Evolutionary conservation across 805 yeast species (phyloP).

Genomic region (Candida anglica): DNA sequence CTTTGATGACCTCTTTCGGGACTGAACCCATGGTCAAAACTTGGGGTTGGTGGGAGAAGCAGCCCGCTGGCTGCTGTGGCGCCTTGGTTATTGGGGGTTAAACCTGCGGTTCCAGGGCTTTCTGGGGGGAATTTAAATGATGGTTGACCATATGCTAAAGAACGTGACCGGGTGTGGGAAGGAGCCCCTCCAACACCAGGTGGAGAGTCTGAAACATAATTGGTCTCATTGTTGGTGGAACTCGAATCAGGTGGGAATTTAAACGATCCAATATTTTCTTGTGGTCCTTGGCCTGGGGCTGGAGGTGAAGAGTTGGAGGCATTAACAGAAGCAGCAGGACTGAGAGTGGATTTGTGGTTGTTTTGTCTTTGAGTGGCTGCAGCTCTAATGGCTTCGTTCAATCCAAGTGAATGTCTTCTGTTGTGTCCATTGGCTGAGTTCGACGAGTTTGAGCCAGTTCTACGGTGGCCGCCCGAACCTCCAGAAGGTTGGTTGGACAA

Average conservation of each 20-base stretch:
- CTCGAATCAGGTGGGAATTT: conserved; percentile 49
- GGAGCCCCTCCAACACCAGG: conserved; percentile 6
- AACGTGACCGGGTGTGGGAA: conserved; percentile 31
- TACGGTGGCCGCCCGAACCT: conserved; percentile 25
- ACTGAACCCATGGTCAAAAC: conserved; percentile 36
- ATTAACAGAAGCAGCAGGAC: conserved; percentile 30
- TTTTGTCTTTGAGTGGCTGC: conserved; percentile 82
- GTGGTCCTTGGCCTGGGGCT: conserved; percentile 6
- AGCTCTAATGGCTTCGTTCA: conserved; percentile 90
- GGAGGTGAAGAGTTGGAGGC: conserved; percentile 16
- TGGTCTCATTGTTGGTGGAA: conserved; percentile 5
- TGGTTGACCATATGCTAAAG: conserved; percentile 43
- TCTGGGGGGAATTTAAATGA: conserved; percentile 63
- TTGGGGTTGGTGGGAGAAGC: conserved; percentile 54
- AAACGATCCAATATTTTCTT: conserved; percentile 30
- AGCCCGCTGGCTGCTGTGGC: conserved; percentile 11
- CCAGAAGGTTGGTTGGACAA: conserved; percentile 5
- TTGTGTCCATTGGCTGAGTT: conserved; percentile 61
- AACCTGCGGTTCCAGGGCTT: conserved; percentile 13
- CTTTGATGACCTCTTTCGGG: conserved; percentile 40
- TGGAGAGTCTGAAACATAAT: too few species aligned
- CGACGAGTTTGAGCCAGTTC: conserved; percentile 26
- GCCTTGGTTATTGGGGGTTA: conserved; percentile 20
- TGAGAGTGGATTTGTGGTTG: too few species aligned
- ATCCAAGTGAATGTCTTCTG: conserved; percentile 88